Percentiles rank a stretch among this genome's conserved stretches.
Conservation (phyloP, 257 asterid genomes). For the Vinca minor region DNA sequence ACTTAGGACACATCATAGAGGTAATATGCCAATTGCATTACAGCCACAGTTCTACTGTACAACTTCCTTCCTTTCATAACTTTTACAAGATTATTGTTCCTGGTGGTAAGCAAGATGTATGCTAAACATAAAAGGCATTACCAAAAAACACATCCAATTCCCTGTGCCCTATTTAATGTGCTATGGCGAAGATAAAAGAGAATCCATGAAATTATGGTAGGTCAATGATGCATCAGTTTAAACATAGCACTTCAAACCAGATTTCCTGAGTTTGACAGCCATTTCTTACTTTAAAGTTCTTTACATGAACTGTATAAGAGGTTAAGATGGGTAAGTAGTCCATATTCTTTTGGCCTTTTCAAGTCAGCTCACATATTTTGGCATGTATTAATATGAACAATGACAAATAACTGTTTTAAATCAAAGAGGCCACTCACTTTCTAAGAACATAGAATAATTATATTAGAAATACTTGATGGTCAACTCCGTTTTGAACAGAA, state of each 20-base stretch:
- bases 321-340: neutral
- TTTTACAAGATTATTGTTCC: neutral
- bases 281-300: neutral
- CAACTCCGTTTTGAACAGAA: neutral
- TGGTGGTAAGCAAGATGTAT: neutral
- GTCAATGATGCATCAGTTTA: too few relatives aligned
- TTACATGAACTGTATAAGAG: neutral
- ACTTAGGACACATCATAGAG: too few relatives aligned
- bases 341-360: neutral
- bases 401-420: neutral
- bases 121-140: neutral
- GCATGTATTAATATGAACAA: neutral
- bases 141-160: neutral
- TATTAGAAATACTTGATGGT: neutral
- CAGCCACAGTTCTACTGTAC: neutral
- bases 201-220: too few relatives aligned
- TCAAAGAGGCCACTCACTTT: neutral
- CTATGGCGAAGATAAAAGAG: too few relatives aligned
- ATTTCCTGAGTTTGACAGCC: neutral
- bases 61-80: neutral
- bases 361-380: neutral
- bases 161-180: too few relatives aligned
- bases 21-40: neutral
- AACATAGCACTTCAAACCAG: neutral
- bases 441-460: neutral